phyloP scores from a whole-genome alignment of 2,329 filamentous ascomycete species.

The Aspergillus tamarii region DNA sequence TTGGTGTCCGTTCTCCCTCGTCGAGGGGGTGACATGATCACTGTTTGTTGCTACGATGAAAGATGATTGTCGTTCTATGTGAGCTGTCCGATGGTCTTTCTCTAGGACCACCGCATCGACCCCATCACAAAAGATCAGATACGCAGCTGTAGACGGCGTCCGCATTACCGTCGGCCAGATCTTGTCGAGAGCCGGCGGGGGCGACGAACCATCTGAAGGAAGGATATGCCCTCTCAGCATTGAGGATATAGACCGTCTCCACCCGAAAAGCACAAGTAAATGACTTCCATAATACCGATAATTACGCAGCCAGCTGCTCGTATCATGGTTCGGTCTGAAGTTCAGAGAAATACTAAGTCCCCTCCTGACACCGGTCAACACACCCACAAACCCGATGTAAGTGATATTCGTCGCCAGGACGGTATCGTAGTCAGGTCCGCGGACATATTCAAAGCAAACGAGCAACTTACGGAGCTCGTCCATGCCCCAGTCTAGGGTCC shows the following conservation, averaged over 20 bases:
- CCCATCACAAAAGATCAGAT: conserved; percentile 60
- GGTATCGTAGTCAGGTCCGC: conserved; percentile 31
- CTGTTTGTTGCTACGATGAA: conserved; percentile 64
- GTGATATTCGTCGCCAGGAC: conserved; percentile 52
- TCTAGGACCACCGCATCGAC: conserved; percentile 54
- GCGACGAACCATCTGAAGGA: conserved; percentile 23
- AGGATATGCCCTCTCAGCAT: conserved; percentile 51
- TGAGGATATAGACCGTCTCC: conserved; percentile 57
- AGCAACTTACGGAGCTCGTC: conserved; percentile 52
- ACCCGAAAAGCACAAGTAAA: conserved; percentile 57
- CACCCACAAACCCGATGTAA: conserved; percentile 55
- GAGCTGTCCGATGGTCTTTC: conserved; percentile 57
- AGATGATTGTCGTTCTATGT: conserved; percentile 47
- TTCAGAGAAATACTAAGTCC: conserved; percentile 55
- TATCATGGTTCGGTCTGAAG: conserved; percentile 55
- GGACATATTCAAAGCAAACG: conserved; percentile 57
- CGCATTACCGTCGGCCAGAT: conserved; percentile 40
- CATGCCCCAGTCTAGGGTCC: conserved; percentile 60
- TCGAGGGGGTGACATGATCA: conserved; percentile 40
- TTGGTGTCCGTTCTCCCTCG: conserved; percentile 24
- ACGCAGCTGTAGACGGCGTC: conserved; percentile 57
- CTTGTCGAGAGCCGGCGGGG: conserved; percentile 19
- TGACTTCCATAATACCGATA: conserved; percentile 53
- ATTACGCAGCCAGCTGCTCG: conserved; percentile 33
- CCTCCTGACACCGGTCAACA: conserved; percentile 52